Base-by-base conservation (phyloP, 352 stramenopile genomes). In the Phytopythium helicoides region DNA sequence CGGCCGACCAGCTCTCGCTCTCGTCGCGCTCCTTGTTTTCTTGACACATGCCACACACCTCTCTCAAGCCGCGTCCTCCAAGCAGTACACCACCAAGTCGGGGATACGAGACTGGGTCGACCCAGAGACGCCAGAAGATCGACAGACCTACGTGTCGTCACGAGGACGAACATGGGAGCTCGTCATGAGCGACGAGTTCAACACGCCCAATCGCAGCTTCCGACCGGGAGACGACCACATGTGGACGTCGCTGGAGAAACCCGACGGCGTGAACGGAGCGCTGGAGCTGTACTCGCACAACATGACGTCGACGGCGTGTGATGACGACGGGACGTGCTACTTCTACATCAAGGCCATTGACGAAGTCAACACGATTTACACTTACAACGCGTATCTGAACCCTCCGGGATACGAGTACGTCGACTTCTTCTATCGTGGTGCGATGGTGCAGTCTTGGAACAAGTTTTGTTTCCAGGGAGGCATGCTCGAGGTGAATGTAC, bases 401-500 rank as follows among this genome's bases (percentile, higher is more conserved):
- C 68, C 73, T 21, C 78, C 78, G 6, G 62, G 45, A 10, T 86
- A 71, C 56, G 40, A 85, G 56, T 62, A 67, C 34, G 67, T 66
- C 23, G 26, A 69, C 28, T 87, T 84, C 51, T 62, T 47, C 50
- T 86, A 87, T 40, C 55, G 64, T 31, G 82, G 73, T 19, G 91
- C 65, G 3, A 97, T 97, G 89, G 46, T 98, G 2, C 89, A 97
- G 64, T 80, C 65, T 0, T 98, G 91, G 92, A 97, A 97, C 62
- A 97, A 97, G 45, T 98, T 98, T 58, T 98, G 93, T 62, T 97
- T 97, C 57, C 94, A 96, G 38, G 93, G 91, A 3, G 93, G 93
- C 12, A 86, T 98, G 56, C 60, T 97, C 21, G 91, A 97, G 58
- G 73, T 97, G 11, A 64, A 78, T 38, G 84, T 91, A 6, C 88